phyloP scores from a whole-genome alignment of 2,329 filamentous ascomycete genomes.

The Scopulariopsis brevicaulis region DNA sequence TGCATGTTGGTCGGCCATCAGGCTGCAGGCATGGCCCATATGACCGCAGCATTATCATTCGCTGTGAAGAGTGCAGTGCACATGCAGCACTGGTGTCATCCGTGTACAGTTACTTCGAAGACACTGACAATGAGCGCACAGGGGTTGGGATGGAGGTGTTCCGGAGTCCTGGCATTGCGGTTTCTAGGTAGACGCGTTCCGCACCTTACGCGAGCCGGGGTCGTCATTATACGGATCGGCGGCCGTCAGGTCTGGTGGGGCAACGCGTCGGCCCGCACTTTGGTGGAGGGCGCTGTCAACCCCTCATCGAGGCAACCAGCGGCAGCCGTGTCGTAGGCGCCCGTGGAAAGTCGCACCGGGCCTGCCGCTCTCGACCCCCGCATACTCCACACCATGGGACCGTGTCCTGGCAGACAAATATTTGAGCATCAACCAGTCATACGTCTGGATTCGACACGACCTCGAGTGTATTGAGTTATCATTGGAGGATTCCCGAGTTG shows the following conservation, averaged over 20 bases:
- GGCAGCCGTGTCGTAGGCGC: no score
- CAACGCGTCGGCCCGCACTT: background rate
- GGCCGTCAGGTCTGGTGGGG: background rate
- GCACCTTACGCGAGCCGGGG: background rate
- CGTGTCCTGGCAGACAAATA: no score
- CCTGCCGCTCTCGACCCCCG: no score
- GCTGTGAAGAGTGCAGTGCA: background rate
- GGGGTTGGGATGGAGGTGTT: background rate
- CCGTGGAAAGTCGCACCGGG: no score
- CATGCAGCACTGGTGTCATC: background rate
- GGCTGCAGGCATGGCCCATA: background rate
- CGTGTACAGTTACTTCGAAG: background rate
- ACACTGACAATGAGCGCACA: slow-evolving; percentile 1
- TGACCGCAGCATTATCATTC: background rate
- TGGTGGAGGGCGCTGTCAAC: no score
- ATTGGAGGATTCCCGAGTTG: no score
- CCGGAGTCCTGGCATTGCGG: background rate
- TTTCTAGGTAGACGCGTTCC: background rate
- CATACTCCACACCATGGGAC: no score
- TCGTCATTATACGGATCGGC: background rate
- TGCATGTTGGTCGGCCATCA: background rate
- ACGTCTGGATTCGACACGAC: no score
- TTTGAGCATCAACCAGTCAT: no score
- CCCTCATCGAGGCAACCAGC: no score
- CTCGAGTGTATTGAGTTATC: no score